These are phyloP conservation scores for Pisolithus marmoratus DNA, from an alignment of 768 basidiomycete species.

Conservation along the genomic window DNA sequence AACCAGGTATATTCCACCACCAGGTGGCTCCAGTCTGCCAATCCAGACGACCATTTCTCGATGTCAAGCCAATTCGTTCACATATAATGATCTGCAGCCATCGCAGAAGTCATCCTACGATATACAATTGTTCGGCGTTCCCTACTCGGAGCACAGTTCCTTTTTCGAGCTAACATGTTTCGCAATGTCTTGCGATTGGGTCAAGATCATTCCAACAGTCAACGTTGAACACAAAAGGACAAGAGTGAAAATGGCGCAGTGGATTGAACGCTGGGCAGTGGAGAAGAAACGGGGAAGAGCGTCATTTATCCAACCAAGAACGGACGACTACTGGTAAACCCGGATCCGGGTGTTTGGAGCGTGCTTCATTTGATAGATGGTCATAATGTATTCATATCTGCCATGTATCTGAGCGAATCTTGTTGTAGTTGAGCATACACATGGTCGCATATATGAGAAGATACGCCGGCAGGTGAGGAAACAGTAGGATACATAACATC, in stretches of 20 bases:
- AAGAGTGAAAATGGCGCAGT: constrained; percentile 80
- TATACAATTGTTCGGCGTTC: constrained; percentile 75
- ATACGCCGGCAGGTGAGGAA: background rate
- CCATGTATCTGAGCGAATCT: constrained; percentile 8
- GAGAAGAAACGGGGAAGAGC: constrained; percentile 58
- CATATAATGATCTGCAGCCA: constrained; percentile 59
- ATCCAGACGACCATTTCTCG: constrained; percentile 64
- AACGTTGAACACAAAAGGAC: constrained; percentile 73
- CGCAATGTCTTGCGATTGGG: constrained; percentile 81
- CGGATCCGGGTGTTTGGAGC: background rate
- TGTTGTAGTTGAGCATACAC: constrained; percentile 12
- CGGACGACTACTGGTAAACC: constrained; percentile 42
- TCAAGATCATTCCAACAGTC: constrained; percentile 91
- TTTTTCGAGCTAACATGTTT: constrained; percentile 96
- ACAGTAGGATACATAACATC: constrained; percentile 14
- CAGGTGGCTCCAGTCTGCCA: constrained; percentile 56
- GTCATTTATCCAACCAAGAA: constrained; percentile 32
- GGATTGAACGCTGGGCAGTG: constrained; percentile 85
- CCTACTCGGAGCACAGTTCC: constrained; percentile 94
- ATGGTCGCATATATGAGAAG: constrained; percentile 6
- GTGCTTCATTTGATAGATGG: background rate
- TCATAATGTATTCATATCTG: constrained; percentile 9
- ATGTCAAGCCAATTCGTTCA: constrained; percentile 64
- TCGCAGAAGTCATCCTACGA: constrained; percentile 64
- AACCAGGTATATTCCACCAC: constrained; percentile 58